Evolutionary conservation across 805 yeast species (phyloP).

Genomic region (Danielozyma ontarioensis): DNA sequence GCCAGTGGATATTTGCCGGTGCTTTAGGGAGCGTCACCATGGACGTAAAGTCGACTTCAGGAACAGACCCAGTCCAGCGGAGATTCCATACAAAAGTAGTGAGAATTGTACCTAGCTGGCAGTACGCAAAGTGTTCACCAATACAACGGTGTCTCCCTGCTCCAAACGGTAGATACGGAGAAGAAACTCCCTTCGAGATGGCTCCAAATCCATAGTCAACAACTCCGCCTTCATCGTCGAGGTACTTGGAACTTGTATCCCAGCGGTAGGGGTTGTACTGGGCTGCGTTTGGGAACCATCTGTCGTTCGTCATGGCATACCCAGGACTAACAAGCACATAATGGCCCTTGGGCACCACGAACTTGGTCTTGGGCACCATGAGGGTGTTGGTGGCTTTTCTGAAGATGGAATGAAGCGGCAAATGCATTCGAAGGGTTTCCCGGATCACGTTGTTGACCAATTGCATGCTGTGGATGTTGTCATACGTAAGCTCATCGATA

Average conservation of each 20-base stretch:
- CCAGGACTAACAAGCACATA: conserved; percentile 93
- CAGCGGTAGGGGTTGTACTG: conserved; percentile 85
- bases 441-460: conserved; percentile 77
- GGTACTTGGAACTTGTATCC: conserved; percentile 33
- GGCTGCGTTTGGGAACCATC: conserved; percentile 72
- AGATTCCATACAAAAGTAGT: conserved; percentile 70
- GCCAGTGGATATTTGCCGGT: conserved; percentile 72
- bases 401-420: conserved; percentile 94
- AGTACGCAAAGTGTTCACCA: conserved; percentile 96
- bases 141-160: conserved; percentile 99
- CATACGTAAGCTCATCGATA: conserved; percentile 64
- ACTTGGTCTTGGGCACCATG: conserved; percentile 71
- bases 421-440: conserved; percentile 92
- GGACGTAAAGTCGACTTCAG: conserved; percentile 72
- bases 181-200: conserved; percentile 90
- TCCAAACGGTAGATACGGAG: conserved; percentile 96
- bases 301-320: conserved; percentile 70
- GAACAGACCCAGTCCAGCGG: conserved; percentile 67
- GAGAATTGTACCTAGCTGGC: conserved; percentile 84
- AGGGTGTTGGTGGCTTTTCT: conserved; percentile 80
- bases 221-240: conserved; percentile 31
- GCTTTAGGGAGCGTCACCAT: conserved; percentile 89
- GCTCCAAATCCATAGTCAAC: conserved; percentile 97
- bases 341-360: conserved; percentile 85
- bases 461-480: conserved; percentile 76